phyloP scores from a whole-genome alignment of 768 basidiomycete genomes.

The Porphyrellus cyaneotinctus region DNA sequence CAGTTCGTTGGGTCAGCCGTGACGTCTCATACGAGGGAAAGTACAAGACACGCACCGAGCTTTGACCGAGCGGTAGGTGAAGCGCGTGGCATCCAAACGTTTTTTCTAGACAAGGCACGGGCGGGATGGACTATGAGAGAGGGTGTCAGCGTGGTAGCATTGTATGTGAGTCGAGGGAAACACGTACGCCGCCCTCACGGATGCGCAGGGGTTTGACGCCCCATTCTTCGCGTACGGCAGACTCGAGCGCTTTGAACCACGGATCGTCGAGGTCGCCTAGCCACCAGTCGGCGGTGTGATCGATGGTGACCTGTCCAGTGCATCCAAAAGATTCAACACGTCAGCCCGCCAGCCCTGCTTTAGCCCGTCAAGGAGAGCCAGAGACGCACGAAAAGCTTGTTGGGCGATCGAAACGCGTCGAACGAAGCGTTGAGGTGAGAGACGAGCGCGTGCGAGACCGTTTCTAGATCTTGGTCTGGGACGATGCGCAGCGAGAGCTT shows the following conservation, averaged over 20 bases:
- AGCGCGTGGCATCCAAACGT: constrained; percentile 85
- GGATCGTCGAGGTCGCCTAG: constrained; percentile 79
- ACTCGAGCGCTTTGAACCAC: constrained; percentile 85
- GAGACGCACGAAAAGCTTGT: constrained; percentile 57
- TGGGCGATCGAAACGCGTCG: constrained; percentile 56
- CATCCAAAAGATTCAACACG: too few relatives aligned
- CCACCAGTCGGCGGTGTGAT: constrained; percentile 95
- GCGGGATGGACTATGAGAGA: constrained; percentile 74
- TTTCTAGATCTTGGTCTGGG: constrained; percentile 82
- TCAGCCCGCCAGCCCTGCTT: too few relatives aligned
- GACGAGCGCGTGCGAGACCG: constrained; percentile 58
- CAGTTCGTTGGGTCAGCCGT: too few relatives aligned
- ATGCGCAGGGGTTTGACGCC: constrained; percentile 79
- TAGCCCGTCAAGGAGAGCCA: neutral
- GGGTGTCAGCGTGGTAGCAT: neutral
- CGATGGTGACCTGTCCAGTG: constrained; percentile 66
- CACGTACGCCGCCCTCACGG: constrained; percentile 85
- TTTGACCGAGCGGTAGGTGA: constrained; percentile 93
- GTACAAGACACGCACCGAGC: constrained; percentile 56
- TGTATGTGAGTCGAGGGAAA: too few relatives aligned
- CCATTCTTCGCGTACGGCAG: constrained; percentile 85
- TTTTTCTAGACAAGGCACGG: constrained; percentile 90
- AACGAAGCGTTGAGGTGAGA: constrained; percentile 60
- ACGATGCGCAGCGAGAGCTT: constrained; percentile 90
- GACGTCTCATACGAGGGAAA: too few relatives aligned